A percentile compares a stretch with the other conserved stretches of the same genome.
phyloP scores from a whole-genome alignment of 129 eudicot species.

The Mikania micrantha region DNA sequence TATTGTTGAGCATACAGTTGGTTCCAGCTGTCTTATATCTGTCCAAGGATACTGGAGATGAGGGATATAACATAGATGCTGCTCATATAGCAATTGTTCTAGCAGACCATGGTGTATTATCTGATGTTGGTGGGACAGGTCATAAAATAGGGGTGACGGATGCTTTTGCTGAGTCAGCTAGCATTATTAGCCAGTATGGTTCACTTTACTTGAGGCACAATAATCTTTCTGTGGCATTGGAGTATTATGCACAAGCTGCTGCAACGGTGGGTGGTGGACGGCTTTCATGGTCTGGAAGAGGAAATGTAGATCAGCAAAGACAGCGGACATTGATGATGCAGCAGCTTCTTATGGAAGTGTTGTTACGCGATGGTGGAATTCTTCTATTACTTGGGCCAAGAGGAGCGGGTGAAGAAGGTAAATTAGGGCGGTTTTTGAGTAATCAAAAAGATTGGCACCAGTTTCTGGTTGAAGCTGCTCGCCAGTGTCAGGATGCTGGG shows the following conservation, averaged over 20 bases:
- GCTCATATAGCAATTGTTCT: slow-evolving; percentile 66
- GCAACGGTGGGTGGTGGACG: slow-evolving; percentile 94
- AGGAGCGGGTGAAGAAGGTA: slow-evolving; percentile 94
- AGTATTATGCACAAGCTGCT: slow-evolving; percentile 91
- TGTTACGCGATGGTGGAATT: slow-evolving; percentile 73
- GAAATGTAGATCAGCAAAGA: slow-evolving; percentile 78
- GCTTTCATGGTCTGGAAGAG: slow-evolving; percentile 75
- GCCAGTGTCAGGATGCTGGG: slow-evolving; percentile 84
- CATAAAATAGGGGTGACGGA: slow-evolving; percentile 74
- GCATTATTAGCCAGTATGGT: slow-evolving; percentile 83
- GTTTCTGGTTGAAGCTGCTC: slow-evolving; percentile 90
- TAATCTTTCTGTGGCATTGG: slow-evolving; percentile 68
- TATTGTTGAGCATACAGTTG: slow-evolving; percentile 80
- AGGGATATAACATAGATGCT: slow-evolving; percentile 76
- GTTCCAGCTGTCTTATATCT: slow-evolving; percentile 68
- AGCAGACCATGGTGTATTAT: slow-evolving; percentile 75
- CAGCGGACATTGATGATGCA: slow-evolving; percentile 77
- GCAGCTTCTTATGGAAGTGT: slow-evolving; percentile 71
- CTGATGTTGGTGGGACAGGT: slow-evolving; percentile 58
- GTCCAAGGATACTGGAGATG: slow-evolving; percentile 79
- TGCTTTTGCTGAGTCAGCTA: slow-evolving; percentile 84
- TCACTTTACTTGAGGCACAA: slow-evolving; percentile 62
- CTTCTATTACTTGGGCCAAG: slow-evolving; percentile 68
- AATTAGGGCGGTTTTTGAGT: slow-evolving; percentile 56
- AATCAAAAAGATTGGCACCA: slow-evolving; percentile 57